Evolutionary conservation across 768 basidiomycete genomes (phyloP).

Genomic region (Coprinopsis marcescibilis): DNA sequence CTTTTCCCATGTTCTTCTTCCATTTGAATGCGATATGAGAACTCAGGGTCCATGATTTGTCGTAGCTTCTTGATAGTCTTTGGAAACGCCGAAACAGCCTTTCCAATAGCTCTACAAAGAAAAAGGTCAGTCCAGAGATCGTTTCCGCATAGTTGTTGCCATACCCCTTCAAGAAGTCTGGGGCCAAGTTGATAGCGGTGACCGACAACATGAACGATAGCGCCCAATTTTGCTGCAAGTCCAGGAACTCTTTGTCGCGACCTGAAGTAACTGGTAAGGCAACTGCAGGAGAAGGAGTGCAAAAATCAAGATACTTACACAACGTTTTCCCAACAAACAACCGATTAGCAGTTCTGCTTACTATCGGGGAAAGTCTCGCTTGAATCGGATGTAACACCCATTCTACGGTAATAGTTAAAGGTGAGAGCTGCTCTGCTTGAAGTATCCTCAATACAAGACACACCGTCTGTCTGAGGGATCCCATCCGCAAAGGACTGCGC

Average conservation of each 20-base stretch:
- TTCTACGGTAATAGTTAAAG: constrained; percentile 20
- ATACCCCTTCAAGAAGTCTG: too few species aligned
- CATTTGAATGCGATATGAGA: constrained; percentile 21
- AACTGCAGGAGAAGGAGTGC: neutral
- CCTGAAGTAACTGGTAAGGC: constrained; percentile 10
- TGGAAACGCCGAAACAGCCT: neutral
- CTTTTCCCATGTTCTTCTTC: constrained; percentile 19
- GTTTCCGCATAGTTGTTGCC: neutral
- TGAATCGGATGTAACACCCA: constrained; percentile 29
- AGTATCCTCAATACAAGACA: neutral
- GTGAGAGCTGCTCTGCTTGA: neutral
- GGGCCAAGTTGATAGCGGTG: too few species aligned
- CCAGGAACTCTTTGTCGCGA: constrained; percentile 16
- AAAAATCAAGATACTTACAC: constrained; percentile 11
- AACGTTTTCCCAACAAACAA: constrained; percentile 20
- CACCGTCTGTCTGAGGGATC: constrained; percentile 23
- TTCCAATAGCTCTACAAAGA: neutral
- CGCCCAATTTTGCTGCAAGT: constrained; percentile 15
- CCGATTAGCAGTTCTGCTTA: constrained; percentile 16
- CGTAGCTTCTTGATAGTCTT: constrained; percentile 4
- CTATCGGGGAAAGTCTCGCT: constrained; percentile 13
- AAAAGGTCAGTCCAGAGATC: too few species aligned
- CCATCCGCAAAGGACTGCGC: constrained; percentile 32
- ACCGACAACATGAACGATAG: too few species aligned
- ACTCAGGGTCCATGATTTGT: constrained; percentile 19